Evolutionary conservation across 208 protist species (phyloP).

Genomic region (Leishmania gerbilli): DNA sequence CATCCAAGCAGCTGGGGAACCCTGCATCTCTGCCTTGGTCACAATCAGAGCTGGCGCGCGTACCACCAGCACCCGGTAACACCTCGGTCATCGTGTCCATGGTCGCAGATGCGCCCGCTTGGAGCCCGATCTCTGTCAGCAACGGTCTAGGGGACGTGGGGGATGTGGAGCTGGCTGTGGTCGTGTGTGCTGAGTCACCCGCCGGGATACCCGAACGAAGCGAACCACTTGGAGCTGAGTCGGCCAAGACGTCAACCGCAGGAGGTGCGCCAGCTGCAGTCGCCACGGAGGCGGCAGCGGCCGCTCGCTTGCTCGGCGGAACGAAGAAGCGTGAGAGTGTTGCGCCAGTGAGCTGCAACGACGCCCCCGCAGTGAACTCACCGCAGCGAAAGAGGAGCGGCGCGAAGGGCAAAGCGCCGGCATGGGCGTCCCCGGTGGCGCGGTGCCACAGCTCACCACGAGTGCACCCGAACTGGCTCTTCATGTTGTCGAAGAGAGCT

Average conservation of each 20-base stretch:
- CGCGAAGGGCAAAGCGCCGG: neutral
- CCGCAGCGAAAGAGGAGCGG: slow-evolving; percentile 31
- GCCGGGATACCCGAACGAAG: neutral
- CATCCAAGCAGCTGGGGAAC: slow-evolving; percentile 10
- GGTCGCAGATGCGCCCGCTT: neutral
- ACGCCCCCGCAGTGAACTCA: slow-evolving; percentile 12
- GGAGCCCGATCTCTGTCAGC: neutral
- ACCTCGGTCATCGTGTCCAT: slow-evolving; percentile 2
- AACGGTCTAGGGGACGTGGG: neutral
- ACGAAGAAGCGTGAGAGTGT: slow-evolving; percentile 50
- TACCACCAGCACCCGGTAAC: neutral
- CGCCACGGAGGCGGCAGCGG: neutral
- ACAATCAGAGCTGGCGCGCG: neutral
- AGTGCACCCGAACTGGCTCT: slow-evolving; percentile 32
- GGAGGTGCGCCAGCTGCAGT: neutral
- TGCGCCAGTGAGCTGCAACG: slow-evolving; percentile 17
- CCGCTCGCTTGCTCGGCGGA: slow-evolving; percentile 6
- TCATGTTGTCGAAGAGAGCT: slow-evolving; percentile 62
- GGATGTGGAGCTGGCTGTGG: neutral
- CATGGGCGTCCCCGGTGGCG: neutral
- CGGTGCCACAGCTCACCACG: slow-evolving; percentile 30
- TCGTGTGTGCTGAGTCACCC: neutral
- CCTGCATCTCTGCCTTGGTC: slow-evolving; percentile 7
- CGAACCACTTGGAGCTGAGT: neutral
- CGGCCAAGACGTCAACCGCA: neutral